phyloP scores from a whole-genome alignment of 441 rosid genomes.

The Theobroma grandiflorum region DNA sequence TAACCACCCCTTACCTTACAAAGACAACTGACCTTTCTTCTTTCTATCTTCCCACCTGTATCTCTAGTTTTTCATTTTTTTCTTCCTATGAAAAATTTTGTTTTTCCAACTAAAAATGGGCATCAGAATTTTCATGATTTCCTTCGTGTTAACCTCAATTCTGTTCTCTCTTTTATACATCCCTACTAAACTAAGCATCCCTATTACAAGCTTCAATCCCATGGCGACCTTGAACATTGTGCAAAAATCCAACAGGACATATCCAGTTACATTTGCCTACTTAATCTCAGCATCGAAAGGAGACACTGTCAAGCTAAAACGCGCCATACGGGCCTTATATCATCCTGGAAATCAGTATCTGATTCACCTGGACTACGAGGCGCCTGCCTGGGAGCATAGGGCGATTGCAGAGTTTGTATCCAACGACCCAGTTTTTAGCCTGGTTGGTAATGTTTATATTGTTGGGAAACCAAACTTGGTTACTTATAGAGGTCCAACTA shows the following conservation, averaged over 20 bases:
- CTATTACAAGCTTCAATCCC: constrained; percentile 47
- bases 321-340: constrained; percentile 59
- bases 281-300: constrained; percentile 71
- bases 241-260: constrained; percentile 41
- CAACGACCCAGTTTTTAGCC: constrained; percentile 49
- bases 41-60: background rate
- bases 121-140: constrained; percentile 60
- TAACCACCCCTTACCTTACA: too few relatives aligned
- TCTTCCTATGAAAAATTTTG: constrained; percentile 13
- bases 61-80: constrained; percentile 16
- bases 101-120: constrained; percentile 46
- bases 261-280: constrained; percentile 71
- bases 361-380: constrained; percentile 64
- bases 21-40: background rate
- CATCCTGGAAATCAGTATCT: constrained; percentile 70
- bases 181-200: constrained; percentile 48
- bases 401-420: constrained; percentile 59
- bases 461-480: constrained; percentile 71
- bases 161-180: constrained; percentile 59
- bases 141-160: constrained; percentile 60
- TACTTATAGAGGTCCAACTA: constrained; percentile 76
- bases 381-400: constrained; percentile 51
- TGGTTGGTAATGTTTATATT: constrained; percentile 63
- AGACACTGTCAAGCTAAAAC: constrained; percentile 56
- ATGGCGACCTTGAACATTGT: constrained; percentile 40